Percentiles rank a stretch among this genome's conserved stretches.
phyloP scores from a whole-genome alignment of 495 filamentous ascomycete genomes.

The Aspergillus asperescens region DNA sequence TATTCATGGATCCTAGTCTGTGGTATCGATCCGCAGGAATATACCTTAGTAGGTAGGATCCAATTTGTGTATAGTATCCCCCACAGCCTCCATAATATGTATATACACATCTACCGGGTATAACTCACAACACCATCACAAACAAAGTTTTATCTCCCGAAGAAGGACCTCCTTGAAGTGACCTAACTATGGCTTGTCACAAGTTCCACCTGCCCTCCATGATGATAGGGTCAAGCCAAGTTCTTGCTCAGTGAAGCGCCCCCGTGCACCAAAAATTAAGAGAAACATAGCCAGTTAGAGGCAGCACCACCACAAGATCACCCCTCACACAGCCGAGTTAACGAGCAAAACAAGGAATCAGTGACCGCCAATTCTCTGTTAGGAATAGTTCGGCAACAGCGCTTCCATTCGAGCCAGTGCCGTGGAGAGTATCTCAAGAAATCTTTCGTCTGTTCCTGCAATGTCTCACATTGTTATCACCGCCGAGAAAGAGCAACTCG shows the following conservation, averaged over 20 bases:
- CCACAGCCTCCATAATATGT: not conserved
- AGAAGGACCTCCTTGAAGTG: not conserved
- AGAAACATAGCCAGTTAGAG: slow-evolving; percentile 22
- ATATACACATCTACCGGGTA: not conserved
- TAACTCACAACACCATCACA: slow-evolving; percentile 1
- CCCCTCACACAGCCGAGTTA: slow-evolving; percentile 5
- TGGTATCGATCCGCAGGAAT: no score
- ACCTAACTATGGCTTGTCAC: not conserved
- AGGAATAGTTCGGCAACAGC: slow-evolving; percentile 3
- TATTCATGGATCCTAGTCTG: no score
- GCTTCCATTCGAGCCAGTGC: not conserved
- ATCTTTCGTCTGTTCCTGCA: slow-evolving; percentile 4
- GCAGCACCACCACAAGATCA: slow-evolving; percentile 8
- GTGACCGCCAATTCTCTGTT: slow-evolving; percentile 5
- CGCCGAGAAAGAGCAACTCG: slow-evolving; percentile 5
- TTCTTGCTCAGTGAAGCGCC: slow-evolving; percentile 6
- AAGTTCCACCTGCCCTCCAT: not conserved
- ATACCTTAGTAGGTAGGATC: no score
- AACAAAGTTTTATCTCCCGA: not conserved
- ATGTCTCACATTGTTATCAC: slow-evolving; percentile 9
- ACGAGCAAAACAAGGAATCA: slow-evolving; percentile 6
- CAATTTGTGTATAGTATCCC: not conserved
- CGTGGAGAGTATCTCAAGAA: slow-evolving; percentile 4
- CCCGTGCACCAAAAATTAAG: slow-evolving; percentile 15
- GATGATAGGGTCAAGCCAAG: slow-evolving; percentile 8